Evolutionary conservation across 352 stramenopile genomes (phyloP).

Genomic region (Blastocystis sp.): DNA sequence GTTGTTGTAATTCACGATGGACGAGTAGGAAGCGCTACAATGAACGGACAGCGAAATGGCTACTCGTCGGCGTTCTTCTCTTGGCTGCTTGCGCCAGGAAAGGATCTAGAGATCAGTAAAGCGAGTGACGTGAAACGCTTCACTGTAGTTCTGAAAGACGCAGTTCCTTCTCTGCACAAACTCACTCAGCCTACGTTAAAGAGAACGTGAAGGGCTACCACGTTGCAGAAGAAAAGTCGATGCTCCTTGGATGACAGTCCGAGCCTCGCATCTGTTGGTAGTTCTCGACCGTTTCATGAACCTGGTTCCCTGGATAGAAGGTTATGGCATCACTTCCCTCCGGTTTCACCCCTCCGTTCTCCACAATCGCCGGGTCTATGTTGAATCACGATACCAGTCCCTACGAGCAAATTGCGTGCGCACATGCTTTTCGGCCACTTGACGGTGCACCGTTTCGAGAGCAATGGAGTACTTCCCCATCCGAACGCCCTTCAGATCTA

Average conservation of each 20-base stretch:
- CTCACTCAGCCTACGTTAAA: constrained; percentile 9
- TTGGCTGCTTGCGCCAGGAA: neutral
- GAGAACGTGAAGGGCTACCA: constrained; percentile 1
- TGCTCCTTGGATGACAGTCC: neutral
- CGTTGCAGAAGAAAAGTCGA: constrained; percentile 6
- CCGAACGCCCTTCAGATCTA: no score
- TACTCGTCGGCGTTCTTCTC: constrained; percentile 1
- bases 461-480: no score
- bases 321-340: no score
- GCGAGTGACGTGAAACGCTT: neutral
- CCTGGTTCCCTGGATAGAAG: neutral
- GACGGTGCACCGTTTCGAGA: no score
- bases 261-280: neutral
- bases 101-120: neutral
- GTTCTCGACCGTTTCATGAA: neutral
- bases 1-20: constrained; percentile 1
- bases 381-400: neutral
- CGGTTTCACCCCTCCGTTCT: no score
- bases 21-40: neutral
- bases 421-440: no score
- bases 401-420: neutral
- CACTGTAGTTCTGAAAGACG: constrained; percentile 42
- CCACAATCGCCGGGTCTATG: neutral
- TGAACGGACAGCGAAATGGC: neutral
- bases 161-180: constrained; percentile 21